phyloP scores from a whole-genome alignment of 2,329 filamentous ascomycete species.

The Apiospora aurea region DNA sequence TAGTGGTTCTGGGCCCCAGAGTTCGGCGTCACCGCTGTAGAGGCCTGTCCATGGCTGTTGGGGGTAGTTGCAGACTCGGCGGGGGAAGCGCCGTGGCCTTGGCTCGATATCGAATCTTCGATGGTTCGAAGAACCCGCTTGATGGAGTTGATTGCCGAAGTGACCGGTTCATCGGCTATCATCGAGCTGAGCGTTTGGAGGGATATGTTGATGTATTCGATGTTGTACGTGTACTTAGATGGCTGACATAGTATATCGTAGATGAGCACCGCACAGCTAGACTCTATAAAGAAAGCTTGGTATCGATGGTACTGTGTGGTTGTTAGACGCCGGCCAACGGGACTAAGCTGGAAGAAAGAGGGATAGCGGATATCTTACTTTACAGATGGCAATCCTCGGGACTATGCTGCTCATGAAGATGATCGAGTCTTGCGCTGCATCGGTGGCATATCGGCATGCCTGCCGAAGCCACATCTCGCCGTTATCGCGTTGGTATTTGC shows the following conservation, averaged over 20 bases:
- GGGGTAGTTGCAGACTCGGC: constrained; percentile 1
- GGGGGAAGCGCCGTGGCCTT: constrained; percentile 26
- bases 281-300: constrained; percentile 40
- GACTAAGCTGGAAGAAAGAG: too few relatives aligned
- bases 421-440: constrained; percentile 41
- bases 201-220: constrained; percentile 39
- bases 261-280: constrained; percentile 39
- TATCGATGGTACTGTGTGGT: constrained; percentile 28
- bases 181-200: constrained; percentile 36
- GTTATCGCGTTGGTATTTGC: constrained; percentile 18
- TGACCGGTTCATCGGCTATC: constrained; percentile 33
- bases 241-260: constrained; percentile 40
- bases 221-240: constrained; percentile 39
- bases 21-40: neutral
- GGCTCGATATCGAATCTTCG: constrained; percentile 35
- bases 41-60: neutral
- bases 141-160: constrained; percentile 32
- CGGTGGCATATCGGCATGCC: constrained; percentile 39
- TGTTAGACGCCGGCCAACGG: neutral
- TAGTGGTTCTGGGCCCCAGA: constrained; percentile 23
- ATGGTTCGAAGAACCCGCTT: constrained; percentile 32
- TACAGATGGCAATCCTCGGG: constrained; percentile 28
- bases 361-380: constrained; percentile 21
- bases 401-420: constrained; percentile 32
- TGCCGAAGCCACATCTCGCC: constrained; percentile 41